These are phyloP conservation scores for Fagopyrum homotropicum DNA, from an alignment of 148 eudicot genomes.

Conservation along the genomic window DNA sequence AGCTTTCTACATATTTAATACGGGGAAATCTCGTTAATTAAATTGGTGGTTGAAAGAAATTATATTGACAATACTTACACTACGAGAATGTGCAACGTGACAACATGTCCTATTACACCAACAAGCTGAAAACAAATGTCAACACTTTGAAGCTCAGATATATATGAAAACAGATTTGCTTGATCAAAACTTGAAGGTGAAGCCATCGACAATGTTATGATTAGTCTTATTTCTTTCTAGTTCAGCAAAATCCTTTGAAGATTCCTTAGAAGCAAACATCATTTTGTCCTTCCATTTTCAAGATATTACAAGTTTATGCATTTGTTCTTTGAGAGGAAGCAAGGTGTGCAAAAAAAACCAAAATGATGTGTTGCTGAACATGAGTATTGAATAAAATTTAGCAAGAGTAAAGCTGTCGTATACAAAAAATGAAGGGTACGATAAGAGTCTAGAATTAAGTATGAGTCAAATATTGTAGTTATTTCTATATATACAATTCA, in stretches of 20 bases:
- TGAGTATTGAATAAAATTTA: no score
- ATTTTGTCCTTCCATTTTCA: background rate
- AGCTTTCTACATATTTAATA: background rate
- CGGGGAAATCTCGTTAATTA: background rate
- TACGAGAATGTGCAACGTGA: background rate
- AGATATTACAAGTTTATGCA: no score
- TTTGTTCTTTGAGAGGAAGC: no score
- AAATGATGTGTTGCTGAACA: no score
- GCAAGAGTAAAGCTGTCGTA: no score
- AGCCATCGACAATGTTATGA: background rate
- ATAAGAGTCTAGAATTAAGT: background rate
- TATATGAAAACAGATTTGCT: background rate
- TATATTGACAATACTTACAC: background rate
- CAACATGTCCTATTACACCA: constrained; percentile 8
- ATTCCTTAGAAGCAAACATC: background rate
- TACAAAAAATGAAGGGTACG: background rate
- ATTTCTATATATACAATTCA: constrained; percentile 11
- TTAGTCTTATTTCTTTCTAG: background rate
- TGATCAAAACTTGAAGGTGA: background rate
- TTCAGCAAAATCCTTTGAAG: background rate
- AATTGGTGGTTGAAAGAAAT: background rate
- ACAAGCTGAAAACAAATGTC: background rate
- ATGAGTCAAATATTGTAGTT: background rate
- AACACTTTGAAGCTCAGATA: background rate
- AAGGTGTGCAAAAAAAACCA: no score